These are phyloP conservation scores for Fusarium gaditjirri DNA, from an alignment of 2,329 filamentous ascomycete genomes.

Conservation along the genomic window DNA sequence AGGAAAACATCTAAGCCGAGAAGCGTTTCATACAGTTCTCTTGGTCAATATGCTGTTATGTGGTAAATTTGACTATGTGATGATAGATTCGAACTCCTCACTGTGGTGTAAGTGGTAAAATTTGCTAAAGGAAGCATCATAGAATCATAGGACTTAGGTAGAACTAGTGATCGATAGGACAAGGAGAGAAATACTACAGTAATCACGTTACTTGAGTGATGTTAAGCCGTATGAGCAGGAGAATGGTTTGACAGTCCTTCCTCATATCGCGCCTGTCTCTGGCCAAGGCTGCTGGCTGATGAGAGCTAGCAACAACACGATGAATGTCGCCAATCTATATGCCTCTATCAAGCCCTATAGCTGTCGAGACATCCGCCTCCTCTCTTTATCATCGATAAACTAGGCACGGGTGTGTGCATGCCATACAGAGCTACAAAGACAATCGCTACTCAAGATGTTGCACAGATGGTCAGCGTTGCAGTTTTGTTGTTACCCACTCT, in stretches of 20 bases:
- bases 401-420: not conserved
- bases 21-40: not conserved
- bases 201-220: not conserved
- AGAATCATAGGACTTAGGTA: not conserved
- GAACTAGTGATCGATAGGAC: too few species aligned
- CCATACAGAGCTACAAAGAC: not conserved
- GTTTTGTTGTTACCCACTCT: not conserved
- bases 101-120: not conserved
- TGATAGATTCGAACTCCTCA: not conserved
- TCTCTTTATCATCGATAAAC: not conserved
- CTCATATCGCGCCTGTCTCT: not conserved
- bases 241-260: not conserved
- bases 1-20: not conserved
- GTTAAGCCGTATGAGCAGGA: not conserved
- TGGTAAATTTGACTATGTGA: not conserved
- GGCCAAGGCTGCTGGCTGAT: too few species aligned
- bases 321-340: not conserved
- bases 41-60: not conserved
- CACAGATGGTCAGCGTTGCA: not conserved
- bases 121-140: not conserved
- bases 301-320: not conserved
- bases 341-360: not conserved
- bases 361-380: too few species aligned
- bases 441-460: not conserved
- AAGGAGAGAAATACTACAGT: too few species aligned